Percentiles rank a stretch among this genome's conserved stretches.
phyloP scores from a whole-genome alignment of 352 stramenopile genomes.

The Ophiocytium majus region DNA sequence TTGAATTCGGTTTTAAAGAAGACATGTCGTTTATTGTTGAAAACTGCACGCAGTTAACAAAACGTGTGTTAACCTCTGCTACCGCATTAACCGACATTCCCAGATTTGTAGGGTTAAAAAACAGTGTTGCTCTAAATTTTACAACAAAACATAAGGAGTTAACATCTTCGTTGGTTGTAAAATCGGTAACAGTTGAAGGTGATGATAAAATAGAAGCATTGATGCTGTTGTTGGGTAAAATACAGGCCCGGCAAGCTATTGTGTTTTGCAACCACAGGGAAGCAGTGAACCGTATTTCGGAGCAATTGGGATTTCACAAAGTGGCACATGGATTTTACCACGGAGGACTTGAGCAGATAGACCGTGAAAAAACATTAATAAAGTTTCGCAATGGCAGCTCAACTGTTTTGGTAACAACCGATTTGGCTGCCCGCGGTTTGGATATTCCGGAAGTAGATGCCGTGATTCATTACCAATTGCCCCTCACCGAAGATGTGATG shows the following conservation, averaged over 20 bases:
- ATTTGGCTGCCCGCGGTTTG: neutral
- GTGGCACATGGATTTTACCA: slow-evolving; percentile 4
- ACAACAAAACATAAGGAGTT: slow-evolving; percentile 9
- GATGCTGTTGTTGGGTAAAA: neutral
- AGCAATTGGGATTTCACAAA: neutral
- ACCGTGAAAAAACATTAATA: slow-evolving; percentile 10
- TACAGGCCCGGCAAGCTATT: neutral
- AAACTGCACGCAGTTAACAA: neutral
- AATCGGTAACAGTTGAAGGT: neutral
- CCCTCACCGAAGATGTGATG: slow-evolving; percentile 3
- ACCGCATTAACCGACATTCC: slow-evolving; percentile 6
- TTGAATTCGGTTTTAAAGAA: slow-evolving; percentile 9
- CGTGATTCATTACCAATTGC: slow-evolving; percentile 10
- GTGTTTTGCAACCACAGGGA: slow-evolving; percentile 10
- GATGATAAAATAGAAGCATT: slow-evolving; percentile 18
- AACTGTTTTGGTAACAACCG: neutral
- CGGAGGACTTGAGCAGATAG: neutral
- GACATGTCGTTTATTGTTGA: slow-evolving; percentile 16
- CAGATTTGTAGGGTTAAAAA: neutral
- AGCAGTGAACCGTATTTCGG: neutral
- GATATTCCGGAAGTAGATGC: slow-evolving; percentile 9
- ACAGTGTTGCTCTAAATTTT: neutral
- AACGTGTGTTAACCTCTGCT: slow-evolving; percentile 11
- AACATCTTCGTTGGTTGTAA: neutral
- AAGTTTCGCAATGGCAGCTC: neutral